Evolutionary conservation across 345 rosid genomes (phyloP), one percentile per base, ranked within the genome.

Genomic region (Murraya paniculata): DNA sequence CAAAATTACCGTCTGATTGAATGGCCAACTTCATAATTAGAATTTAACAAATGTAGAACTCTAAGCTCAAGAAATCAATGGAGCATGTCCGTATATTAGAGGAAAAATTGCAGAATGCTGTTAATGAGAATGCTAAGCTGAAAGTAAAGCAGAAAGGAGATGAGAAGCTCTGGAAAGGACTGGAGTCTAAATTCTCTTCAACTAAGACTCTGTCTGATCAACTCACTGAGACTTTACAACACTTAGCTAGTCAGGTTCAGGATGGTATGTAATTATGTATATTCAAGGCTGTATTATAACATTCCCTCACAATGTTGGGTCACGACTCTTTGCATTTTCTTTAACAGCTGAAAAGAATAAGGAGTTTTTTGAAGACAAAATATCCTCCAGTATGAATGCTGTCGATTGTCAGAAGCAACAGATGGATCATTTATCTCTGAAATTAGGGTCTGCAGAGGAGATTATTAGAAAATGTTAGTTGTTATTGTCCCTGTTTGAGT

Each of bases 161-260:
- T 74, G 93, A 94, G 77, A 96, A 94, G 86, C 91, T 94, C 48
- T 96, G 99, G 99, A 90, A 83, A 84, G 99, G 98, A 68, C 33
- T 92, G 87, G 94, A 89, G 80, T 96, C 97, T 35, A 92, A 92
- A 58, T 90, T 92, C 77, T 90, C 97, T 82, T 92, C 98, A 10
- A 93, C 99, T 6, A 93, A 92, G 87, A 83, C 84, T 60, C 77
- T 93, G 7, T 95, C 90, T 57, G 92, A 92, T 86, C 98, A 93
- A 80, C 90, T 91, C 79, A 89, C 98, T 38, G 99, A 92, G 75
- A 91, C 97, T 36, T 85, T 95, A 64, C 96, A 92, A 76, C 91
- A 81, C 68, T 82, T 95, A 82, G 92, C 96, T 58, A 68, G 87
- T 64, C 98, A 90, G 82, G 91, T 93, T 85, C 96, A 93, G 84